These are phyloP conservation scores for Dioscorea alata DNA, from an alignment of 106 monocot genomes.

Conservation along the genomic window DNA sequence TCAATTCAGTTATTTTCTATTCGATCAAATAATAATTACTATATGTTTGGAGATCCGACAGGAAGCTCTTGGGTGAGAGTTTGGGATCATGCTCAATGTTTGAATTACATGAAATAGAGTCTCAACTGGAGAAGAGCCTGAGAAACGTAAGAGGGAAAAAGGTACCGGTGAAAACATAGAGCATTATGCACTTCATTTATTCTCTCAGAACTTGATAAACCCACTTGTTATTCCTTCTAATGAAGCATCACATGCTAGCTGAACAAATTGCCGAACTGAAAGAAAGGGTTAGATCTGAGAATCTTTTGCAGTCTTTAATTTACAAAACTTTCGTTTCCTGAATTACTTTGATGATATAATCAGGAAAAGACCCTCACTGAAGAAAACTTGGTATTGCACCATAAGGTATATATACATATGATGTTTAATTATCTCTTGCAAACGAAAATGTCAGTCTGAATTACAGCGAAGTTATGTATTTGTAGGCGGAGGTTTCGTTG, in stretches of 20 bases:
- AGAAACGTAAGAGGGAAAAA: slow-evolving; percentile 17
- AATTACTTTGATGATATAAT: background rate
- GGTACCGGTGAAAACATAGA: slow-evolving; percentile 12
- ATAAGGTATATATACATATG: background rate
- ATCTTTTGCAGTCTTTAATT: background rate
- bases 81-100: slow-evolving; percentile 13
- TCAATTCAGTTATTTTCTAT: background rate
- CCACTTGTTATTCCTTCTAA: background rate
- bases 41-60: background rate
- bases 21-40: background rate
- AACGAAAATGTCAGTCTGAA: background rate
- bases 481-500: background rate
- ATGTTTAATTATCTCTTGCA: background rate
- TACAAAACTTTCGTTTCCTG: background rate
- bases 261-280: slow-evolving; percentile 14
- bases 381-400: background rate
- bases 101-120: slow-evolving; percentile 23
- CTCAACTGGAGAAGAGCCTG: slow-evolving; percentile 23
- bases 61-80: slow-evolving; percentile 26
- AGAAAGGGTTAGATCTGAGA: slow-evolving; percentile 5
- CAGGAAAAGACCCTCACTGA: background rate
- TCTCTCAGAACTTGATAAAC: background rate
- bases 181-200: background rate
- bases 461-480: background rate
- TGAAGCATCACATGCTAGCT: slow-evolving; percentile 2